Evolutionary conservation across 805 yeast genomes (phyloP).

Genomic region (Nadsonia fulvescens): DNA sequence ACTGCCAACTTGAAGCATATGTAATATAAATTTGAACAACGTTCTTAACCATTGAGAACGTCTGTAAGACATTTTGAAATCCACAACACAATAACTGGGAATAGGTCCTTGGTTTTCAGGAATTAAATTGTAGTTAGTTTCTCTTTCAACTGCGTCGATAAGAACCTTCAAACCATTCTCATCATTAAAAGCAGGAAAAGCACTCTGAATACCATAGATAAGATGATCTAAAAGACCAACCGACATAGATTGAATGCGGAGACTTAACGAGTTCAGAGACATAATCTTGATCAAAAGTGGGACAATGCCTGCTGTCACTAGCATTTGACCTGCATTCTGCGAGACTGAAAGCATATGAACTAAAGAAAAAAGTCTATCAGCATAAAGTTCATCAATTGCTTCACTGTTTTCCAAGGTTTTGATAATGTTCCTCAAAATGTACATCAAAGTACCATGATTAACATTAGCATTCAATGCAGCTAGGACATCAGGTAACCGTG

Average conservation of each 20-base stretch:
- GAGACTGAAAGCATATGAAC: slow-evolving; percentile 38
- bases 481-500: slow-evolving; percentile 61
- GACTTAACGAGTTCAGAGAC: slow-evolving; percentile 29
- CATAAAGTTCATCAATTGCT: slow-evolving; percentile 30
- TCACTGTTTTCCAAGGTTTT: slow-evolving; percentile 19
- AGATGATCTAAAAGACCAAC: slow-evolving; percentile 34
- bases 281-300: slow-evolving; percentile 47
- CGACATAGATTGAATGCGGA: slow-evolving; percentile 46
- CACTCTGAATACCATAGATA: slow-evolving; percentile 21
- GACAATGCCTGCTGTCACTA: slow-evolving; percentile 62
- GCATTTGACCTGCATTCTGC: slow-evolving; percentile 28
- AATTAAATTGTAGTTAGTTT: slow-evolving; percentile 40
- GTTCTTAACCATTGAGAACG: slow-evolving; percentile 30
- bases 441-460: slow-evolving; percentile 66
- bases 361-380: slow-evolving; percentile 38
- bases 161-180: slow-evolving; percentile 47
- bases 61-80: slow-evolving; percentile 13
- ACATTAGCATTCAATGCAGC: slow-evolving; percentile 73
- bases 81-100: slow-evolving; percentile 31
- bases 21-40: slow-evolving; percentile 42
- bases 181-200: slow-evolving; percentile 43
- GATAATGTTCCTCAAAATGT: slow-evolving; percentile 45
- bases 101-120: slow-evolving; percentile 22
- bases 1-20: slow-evolving; percentile 50
- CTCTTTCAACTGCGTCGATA: slow-evolving; percentile 41